Evolutionary conservation across 345 rosid genomes (phyloP), one percentile per base, ranked within the genome.

Genomic region (Lagerstroemia speciosa): DNA sequence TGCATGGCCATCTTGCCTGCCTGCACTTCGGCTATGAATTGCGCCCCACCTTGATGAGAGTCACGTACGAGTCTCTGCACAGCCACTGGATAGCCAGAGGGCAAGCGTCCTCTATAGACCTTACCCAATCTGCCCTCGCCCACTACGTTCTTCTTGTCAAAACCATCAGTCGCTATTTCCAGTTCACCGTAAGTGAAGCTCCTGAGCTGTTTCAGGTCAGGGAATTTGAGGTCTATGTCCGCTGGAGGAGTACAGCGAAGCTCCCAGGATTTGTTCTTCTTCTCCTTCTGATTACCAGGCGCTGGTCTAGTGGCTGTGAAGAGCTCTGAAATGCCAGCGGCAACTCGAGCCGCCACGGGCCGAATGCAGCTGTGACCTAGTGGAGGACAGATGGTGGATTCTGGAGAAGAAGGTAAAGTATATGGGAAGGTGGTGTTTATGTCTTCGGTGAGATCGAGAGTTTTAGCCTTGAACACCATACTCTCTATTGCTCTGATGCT

Each of bases 31-130:
- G 48, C 48, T 50, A 4, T 1, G 46, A 71, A 71, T 31, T 0
- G 15, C 14, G 10, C 1, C 30, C 3, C 6, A n/a, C 12, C 31
- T 33, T 36, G 66, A 17, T 22, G 22, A 26, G 15, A 19, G 0
- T 0, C 5, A 2, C 2, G 22, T 19, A 0, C 2, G 27, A 10
- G 37, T 16, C 34, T 55, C 9, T 68, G 55, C 7, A 68, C 60
- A 5, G 71, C 71, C 64, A 55, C 50, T 20, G 1, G 27, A 68
- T 38, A 36, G 40, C 71, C 71, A 55, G 37, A 58, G 31, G 31
- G 3, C 20, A 68, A 22, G 14, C 17, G 19, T 16, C 71, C 71
- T 68, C 12, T 68, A 27, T 68, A 68, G 46, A 68, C 71, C 33
- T 0, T n/a, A 29, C 71, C 71, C 10, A n/a, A 57, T 6, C 64